Conservation (phyloP, 1,284 basidiomycete genomes). For the Xerocomus amazonicus region DNA sequence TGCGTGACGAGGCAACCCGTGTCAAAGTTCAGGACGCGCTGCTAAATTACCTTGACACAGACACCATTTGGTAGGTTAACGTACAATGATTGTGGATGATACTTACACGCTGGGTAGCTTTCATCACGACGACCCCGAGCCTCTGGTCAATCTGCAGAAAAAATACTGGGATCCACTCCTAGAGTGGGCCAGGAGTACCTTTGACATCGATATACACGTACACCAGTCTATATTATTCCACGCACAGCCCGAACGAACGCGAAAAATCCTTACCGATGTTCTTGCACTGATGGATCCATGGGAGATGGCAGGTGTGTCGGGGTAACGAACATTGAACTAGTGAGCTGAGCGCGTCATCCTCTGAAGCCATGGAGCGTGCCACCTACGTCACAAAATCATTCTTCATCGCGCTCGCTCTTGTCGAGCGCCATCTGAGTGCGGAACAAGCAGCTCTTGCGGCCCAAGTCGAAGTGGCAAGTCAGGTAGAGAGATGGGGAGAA, state of each 20-base stretch:
- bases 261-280: slow-evolving; percentile 54
- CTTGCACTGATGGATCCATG: slow-evolving; percentile 70
- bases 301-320: slow-evolving; percentile 78
- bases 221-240: slow-evolving; percentile 68
- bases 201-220: slow-evolving; percentile 62
- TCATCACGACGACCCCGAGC: slow-evolving; percentile 73
- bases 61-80: slow-evolving; percentile 81
- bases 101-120: slow-evolving; percentile 52
- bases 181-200: slow-evolving; percentile 70
- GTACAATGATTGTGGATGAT: not conserved
- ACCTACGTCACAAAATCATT: slow-evolving; percentile 92
- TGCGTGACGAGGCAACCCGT: slow-evolving; percentile 56
- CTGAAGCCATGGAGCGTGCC: slow-evolving; percentile 84
- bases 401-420: slow-evolving; percentile 82
- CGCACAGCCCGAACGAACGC: slow-evolving; percentile 66
- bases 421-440: slow-evolving; percentile 71
- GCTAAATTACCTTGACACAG: slow-evolving; percentile 89
- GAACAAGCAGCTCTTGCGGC: slow-evolving; percentile 85
- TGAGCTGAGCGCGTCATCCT: not conserved
- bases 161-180: slow-evolving; percentile 89
- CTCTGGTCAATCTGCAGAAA: slow-evolving; percentile 79
- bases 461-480: slow-evolving; percentile 91
- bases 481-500: slow-evolving; percentile 96
- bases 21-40: slow-evolving; percentile 70
- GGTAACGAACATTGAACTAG: not conserved